Percentiles rank a stretch among this genome's conserved stretches.
These are phyloP conservation scores for Gymnopilus dilepis DNA, from an alignment of 768 basidiomycete species.

Conservation along the genomic window DNA sequence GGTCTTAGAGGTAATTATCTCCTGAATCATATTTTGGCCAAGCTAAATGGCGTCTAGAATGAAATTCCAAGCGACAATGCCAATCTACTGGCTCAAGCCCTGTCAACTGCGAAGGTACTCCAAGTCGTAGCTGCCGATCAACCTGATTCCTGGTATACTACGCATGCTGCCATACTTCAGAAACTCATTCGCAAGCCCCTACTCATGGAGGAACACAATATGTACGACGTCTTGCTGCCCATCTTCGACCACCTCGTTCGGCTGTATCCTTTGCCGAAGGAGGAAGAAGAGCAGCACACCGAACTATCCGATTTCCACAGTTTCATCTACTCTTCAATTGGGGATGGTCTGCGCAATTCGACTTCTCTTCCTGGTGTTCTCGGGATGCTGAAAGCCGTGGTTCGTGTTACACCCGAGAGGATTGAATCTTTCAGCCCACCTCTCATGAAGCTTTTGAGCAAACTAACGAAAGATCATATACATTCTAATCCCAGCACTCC, in stretches of 20 bases:
- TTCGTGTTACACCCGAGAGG: slow-evolving; percentile 79
- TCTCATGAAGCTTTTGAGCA: slow-evolving; percentile 84
- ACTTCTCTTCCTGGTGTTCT: slow-evolving; percentile 79
- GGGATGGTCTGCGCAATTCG: slow-evolving; percentile 78
- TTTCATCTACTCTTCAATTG: slow-evolving; percentile 75
- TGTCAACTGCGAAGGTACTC: slow-evolving; percentile 86
- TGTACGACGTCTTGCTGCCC: slow-evolving; percentile 84
- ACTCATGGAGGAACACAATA: slow-evolving; percentile 73
- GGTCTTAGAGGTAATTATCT: slow-evolving; percentile 76
- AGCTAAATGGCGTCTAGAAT: slow-evolving; percentile 47
- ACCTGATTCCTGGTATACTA: slow-evolving; percentile 78
- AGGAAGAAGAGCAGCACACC: slow-evolving; percentile 76
- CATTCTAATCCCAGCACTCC: slow-evolving; percentile 52
- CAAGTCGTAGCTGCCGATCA: slow-evolving; percentile 86
- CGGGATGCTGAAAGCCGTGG: slow-evolving; percentile 85
- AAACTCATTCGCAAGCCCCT: slow-evolving; percentile 89
- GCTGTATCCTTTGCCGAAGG: slow-evolving; percentile 78
- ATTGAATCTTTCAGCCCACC: slow-evolving; percentile 78
- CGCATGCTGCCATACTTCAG: slow-evolving; percentile 75
- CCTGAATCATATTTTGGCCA: background rate
- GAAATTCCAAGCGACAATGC: slow-evolving; percentile 72
- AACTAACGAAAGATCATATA: slow-evolving; percentile 88
- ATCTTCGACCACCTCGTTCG: slow-evolving; percentile 82
- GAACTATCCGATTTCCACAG: slow-evolving; percentile 78
- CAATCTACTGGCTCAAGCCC: slow-evolving; percentile 64